These are phyloP conservation scores for Boletus rufocinnamomeus DNA, from an alignment of 768 basidiomycete species.

Conservation along the genomic window DNA sequence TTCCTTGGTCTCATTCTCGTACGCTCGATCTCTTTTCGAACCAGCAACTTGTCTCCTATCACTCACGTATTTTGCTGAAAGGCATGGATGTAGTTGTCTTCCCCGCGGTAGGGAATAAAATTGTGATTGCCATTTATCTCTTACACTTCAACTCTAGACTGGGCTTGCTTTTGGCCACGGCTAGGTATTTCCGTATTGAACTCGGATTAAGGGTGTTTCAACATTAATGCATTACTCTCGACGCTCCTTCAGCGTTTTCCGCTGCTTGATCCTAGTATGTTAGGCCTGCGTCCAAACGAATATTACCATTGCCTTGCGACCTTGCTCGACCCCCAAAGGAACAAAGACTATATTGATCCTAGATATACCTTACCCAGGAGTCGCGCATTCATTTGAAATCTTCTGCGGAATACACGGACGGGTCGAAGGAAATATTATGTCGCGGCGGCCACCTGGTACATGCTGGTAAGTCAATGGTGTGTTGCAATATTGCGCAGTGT, in stretches of 20 bases:
- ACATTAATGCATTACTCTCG: neutral
- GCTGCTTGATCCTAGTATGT: neutral
- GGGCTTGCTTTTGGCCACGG: conserved; percentile 1
- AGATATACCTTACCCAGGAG: neutral
- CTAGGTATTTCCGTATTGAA: neutral
- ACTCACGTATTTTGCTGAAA: conserved; percentile 12
- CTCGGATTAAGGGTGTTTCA: neutral
- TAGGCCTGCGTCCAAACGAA: neutral
- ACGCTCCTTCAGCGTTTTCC: neutral
- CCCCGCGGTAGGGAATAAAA: conserved; percentile 10
- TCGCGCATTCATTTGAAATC: neutral
- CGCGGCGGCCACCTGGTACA: neutral
- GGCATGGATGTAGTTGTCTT: conserved; percentile 9
- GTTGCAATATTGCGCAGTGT: neutral
- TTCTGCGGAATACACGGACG: neutral
- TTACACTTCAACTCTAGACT: conserved; percentile 11
- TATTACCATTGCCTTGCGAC: neutral
- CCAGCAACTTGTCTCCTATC: conserved; percentile 5
- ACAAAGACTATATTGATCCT: neutral
- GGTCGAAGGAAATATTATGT: neutral
- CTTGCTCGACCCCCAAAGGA: neutral
- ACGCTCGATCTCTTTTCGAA: conserved; percentile 12
- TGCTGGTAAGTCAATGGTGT: neutral
- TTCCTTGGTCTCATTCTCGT: conserved; percentile 14
- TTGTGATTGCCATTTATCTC: conserved; percentile 13